Evolutionary conservation across 192 early-diverging fungal species (phyloP), one percentile per base, ranked within the genome.

Genomic region (Chytriomyces sp.): DNA sequence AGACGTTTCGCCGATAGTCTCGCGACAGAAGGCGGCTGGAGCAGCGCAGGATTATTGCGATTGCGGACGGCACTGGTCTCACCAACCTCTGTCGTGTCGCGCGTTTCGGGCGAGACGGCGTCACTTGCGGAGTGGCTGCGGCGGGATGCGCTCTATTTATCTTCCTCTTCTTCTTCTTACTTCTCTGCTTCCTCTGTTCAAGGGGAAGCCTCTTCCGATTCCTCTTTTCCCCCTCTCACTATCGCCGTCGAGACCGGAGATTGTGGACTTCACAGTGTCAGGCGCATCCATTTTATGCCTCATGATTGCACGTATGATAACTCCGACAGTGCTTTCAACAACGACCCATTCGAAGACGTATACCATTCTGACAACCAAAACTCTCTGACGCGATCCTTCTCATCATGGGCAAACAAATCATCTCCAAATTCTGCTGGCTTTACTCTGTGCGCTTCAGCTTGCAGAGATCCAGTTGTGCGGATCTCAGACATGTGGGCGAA

Each of bases 401-500:
- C 18, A 24, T 20, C 11, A 10, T 73, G 71, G 71, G 60, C 26
- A 35, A 73, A 73, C 71, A 62, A 46, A n/a, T 24, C 69, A 16
- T 47, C 20, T 10, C 53, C 53, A 20, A 23, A 57, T 8, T 24
- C 11, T 23, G 9, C 8, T 8, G 59, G 71, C 6, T 73, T 73
- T 43, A 57, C 57, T 13, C 18, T 43, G 8, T 73, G 71, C 16
- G 23, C 53, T 7, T 43, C 43, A 16, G 11, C 71, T 13, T 73
- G 71, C 45, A 13, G 60, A 43, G 71, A 73, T 48, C 13, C 9
- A 23, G 44, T 73, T 24, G 45, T 62, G 3, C 53, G 71, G 1
- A 73, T 73, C 18, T 73, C 71, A 7, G 71, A 73, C 43, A 35
- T 26, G 49, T 73, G 71, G 71, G 60, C 71, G 3, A 24, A 62